These are phyloP conservation scores for Abrus precatorius DNA, from an alignment of 306 rosid genomes.

Conservation along the genomic window DNA sequence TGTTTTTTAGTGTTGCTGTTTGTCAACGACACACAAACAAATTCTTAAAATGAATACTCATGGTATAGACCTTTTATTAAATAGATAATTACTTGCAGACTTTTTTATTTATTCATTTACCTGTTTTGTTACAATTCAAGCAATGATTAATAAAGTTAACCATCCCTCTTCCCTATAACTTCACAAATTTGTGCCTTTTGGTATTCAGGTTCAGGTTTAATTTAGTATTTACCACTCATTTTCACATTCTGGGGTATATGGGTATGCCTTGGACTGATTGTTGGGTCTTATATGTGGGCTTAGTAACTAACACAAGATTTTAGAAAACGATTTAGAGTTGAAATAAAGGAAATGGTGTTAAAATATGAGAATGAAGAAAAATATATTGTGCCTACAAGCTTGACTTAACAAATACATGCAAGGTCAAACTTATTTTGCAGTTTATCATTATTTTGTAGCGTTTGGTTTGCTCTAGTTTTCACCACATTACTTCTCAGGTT, in stretches of 20 bases:
- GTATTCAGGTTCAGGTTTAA: neutral
- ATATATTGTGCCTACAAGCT: neutral
- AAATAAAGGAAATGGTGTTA: neutral
- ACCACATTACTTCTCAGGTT: conserved; percentile 52
- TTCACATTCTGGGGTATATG: conserved; percentile 3
- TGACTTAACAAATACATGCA: conserved; percentile 8
- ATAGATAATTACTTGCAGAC: conserved; percentile 16
- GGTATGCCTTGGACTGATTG: conserved; percentile 15
- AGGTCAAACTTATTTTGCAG: neutral
- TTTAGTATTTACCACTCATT: neutral
- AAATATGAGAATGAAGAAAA: conserved; percentile 19
- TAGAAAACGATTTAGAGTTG: neutral
- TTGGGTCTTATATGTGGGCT: conserved; percentile 4
- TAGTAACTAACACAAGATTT: conserved; percentile 6
- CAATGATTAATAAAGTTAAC: conserved; percentile 11
- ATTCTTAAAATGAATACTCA: neutral
- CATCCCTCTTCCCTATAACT: neutral
- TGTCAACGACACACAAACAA: neutral
- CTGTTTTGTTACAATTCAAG: neutral
- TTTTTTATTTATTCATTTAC: conserved; percentile 18
- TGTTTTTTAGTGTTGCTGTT: neutral
- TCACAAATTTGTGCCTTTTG: conserved; percentile 8
- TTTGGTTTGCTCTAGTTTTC: conserved; percentile 31
- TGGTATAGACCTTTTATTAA: conserved; percentile 1
- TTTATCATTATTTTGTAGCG: conserved; percentile 3